Conservation (phyloP, 2,329 filamentous ascomycete genomes). For the Talaromyces sp. region DNA sequence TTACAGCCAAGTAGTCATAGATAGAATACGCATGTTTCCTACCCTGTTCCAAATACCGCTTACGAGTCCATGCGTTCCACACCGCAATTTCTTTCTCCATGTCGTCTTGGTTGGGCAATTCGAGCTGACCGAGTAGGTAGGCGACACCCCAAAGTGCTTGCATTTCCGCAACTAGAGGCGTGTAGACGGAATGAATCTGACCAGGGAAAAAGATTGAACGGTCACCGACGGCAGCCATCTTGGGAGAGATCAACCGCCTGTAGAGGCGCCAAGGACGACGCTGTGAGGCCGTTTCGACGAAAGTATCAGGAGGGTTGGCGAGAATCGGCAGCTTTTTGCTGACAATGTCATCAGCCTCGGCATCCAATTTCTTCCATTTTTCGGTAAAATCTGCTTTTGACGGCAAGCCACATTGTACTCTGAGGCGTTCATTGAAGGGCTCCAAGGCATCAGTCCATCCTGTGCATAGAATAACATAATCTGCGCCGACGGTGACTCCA, state of each 20-base stretch:
- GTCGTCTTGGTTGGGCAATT: neutral
- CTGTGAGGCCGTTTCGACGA: neutral
- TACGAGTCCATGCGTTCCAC: slow-evolving; percentile 6
- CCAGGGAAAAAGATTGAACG: slow-evolving; percentile 1
- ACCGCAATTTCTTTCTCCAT: slow-evolving; percentile 3
- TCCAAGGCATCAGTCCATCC: neutral
- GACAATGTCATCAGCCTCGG: neutral
- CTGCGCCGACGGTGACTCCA: neutral
- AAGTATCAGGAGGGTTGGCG: neutral
- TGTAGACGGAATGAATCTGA: slow-evolving; percentile 1
- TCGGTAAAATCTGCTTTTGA: neutral
- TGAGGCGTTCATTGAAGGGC: neutral
- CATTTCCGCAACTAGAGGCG: slow-evolving; percentile 1
- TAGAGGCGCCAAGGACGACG: slow-evolving; percentile 3
- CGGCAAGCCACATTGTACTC: neutral
- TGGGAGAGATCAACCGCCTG: slow-evolving; percentile 3
- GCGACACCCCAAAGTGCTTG: slow-evolving; percentile 1
- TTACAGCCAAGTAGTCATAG: slow-evolving; percentile 1
- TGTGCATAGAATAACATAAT: slow-evolving; percentile 2
- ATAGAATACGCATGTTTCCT: slow-evolving; percentile 4
- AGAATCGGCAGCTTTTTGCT: neutral
- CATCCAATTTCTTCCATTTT: neutral
- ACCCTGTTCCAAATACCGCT: slow-evolving; percentile 8
- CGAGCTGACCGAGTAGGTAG: neutral
- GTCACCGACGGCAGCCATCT: neutral